A percentile compares a stretch with the other conserved stretches of the same genome.
Conservation (phyloP, 1,284 basidiomycete genomes). For the Xanthoconium separans region DNA sequence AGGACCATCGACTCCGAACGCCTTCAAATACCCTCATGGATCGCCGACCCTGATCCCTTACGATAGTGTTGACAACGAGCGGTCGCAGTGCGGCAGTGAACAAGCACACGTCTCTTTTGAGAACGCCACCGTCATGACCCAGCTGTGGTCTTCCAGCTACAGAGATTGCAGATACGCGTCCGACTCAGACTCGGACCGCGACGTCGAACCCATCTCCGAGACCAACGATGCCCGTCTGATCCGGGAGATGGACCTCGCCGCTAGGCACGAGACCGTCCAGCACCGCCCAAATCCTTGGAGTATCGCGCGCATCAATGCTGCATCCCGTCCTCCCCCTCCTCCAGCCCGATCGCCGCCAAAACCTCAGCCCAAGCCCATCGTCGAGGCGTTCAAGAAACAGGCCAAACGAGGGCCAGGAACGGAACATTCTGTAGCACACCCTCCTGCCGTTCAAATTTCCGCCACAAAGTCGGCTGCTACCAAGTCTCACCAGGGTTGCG, state of each 20-base stretch:
- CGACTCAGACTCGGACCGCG: constrained; percentile 23
- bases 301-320: constrained; percentile 73
- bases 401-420: not conserved
- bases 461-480: too few relatives aligned
- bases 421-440: not conserved
- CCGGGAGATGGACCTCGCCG: constrained; percentile 58
- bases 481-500: not conserved
- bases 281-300: constrained; percentile 74
- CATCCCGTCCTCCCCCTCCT: constrained; percentile 37
- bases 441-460: not conserved
- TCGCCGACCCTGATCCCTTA: too few relatives aligned
- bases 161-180: constrained; percentile 18
- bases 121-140: not conserved
- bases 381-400: constrained; percentile 31
- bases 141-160: constrained; percentile 34
- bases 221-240: constrained; percentile 36
- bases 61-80: not conserved
- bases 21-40: not conserved
- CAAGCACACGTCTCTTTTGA: too few relatives aligned
- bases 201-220: constrained; percentile 1
- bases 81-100: too few relatives aligned
- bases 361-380: constrained; percentile 20
- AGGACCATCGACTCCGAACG: not conserved
- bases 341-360: not conserved
- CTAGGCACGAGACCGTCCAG: constrained; percentile 53